Evolutionary conservation across 202 grass and related monocot species (phyloP), one percentile per base, ranked within the genome.

Genomic region (Schoenoplectus triqueter): DNA sequence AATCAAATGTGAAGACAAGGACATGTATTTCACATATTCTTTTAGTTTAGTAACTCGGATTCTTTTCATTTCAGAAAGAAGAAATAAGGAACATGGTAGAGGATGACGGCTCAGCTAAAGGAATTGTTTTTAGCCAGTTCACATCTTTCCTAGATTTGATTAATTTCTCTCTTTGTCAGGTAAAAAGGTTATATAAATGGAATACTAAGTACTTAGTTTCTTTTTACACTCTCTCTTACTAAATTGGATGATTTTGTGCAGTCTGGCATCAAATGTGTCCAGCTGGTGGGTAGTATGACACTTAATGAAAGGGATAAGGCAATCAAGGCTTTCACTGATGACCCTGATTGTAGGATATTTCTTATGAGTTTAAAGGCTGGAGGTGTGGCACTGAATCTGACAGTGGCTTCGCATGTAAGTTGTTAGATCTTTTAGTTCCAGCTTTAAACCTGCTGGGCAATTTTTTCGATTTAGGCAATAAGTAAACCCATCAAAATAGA

Each of bases 331-430:
- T 98, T 98, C 88, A 95, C 80, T 64, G 72, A 87, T 49, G 93
- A 98, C 80, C 74, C 84, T 42, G 90, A 94, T 67, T 94, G 91
- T 88, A 95, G 81, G 86, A 88, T 98, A 74, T 98, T 98, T 82
- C 82, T 92, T 56, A 98, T 98, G 96, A 95, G 96, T 88, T 86
- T 98, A 89, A 98, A 98, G 87, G 93, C 93, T 85, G 96, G 96
- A 82, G 93, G 93, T 67, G 96, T 95, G 9, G 93, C 93, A n/a
- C 90, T 98, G 61, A 98, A 98, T 85, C 88, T 98, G 9, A 98
- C 95, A 6, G 89, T 95, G 3, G 95, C 93, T 76, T 98, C 95
- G 61, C 90, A 98, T 90, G 93, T 98, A 87, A 91, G 91, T 64
- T 81, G 17, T 55, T 39, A 4, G 18, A 56, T 76, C 10, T 55